Conservation (phyloP, 208 protist genomes). For the Crithidia mellificae region DNA sequence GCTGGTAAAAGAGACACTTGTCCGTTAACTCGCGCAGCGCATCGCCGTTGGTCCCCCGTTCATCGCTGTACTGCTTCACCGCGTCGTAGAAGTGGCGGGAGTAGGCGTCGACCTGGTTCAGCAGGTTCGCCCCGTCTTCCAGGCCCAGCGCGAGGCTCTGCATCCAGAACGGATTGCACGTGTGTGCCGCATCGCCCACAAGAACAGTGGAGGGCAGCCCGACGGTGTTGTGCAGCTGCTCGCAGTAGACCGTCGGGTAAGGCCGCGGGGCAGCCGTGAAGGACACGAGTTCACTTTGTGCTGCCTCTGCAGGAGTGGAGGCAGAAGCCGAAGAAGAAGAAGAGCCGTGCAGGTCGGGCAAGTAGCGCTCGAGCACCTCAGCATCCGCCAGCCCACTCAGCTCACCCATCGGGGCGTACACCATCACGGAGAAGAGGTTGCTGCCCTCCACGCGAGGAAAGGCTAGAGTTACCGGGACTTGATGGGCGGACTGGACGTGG, state of each 20-base stretch:
- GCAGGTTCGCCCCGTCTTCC: constrained; percentile 76
- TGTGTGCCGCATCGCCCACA: constrained; percentile 82
- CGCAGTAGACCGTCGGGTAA: constrained; percentile 81
- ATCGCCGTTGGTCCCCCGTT: constrained; percentile 82
- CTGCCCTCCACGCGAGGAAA: constrained; percentile 65
- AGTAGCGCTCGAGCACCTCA: constrained; percentile 45
- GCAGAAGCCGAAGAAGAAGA: constrained; percentile 5
- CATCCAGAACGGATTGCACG: constrained; percentile 86
- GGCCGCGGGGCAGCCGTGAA: constrained; percentile 39
- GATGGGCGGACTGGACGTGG: constrained; percentile 56
- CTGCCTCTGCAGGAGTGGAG: neutral
- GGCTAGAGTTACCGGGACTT: constrained; percentile 67
- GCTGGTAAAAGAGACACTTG: constrained; percentile 83
- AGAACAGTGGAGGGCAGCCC: constrained; percentile 85
- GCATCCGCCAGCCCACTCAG: constrained; percentile 46
- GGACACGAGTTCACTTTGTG: constrained; percentile 27
- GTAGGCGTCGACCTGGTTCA: constrained; percentile 87
- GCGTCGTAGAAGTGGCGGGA: constrained; percentile 88
- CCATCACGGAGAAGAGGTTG: constrained; percentile 82
- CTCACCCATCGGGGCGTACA: constrained; percentile 70
- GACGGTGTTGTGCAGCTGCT: constrained; percentile 86
- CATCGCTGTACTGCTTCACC: constrained; percentile 83
- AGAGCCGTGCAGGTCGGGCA: constrained; percentile 37
- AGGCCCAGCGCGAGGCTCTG: constrained; percentile 81
- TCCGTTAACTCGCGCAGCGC: constrained; percentile 85